Evolutionary conservation across 2,329 filamentous ascomycete species (phyloP), one percentile per base, ranked within the genome.

Genomic region (Bipolaris victoriae): DNA sequence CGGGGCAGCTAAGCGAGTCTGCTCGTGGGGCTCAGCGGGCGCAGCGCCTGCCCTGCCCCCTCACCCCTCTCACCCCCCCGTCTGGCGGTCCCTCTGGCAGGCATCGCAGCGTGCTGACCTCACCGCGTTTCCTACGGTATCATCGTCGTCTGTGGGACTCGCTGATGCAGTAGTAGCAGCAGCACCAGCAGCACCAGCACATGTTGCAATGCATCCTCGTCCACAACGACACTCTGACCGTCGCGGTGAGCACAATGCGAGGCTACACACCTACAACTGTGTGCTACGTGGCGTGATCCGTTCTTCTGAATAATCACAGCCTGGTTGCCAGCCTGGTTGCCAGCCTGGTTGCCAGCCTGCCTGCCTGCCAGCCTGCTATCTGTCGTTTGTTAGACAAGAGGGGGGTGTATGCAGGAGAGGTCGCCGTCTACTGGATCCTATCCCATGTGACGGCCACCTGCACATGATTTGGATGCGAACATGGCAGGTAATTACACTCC

Each of bases 81-180:
- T 29, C 40, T 44, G 29, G 24, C 24, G 29, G 35, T 16, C 13
- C 37, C n/a, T 16, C 16, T 26, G 22, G 9, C 48, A 50, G 20
- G 52, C 58, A 46, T 33, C 59, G 60, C 64, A 64, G 60, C 58
- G 48, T 61, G 70, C 68, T 70, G 60, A 67, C 68, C 64, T 70
- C 70, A 72, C 70, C 69, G 68, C 52, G 56, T 56, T 57, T 59
- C 53, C 54, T 57, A 53, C 55, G 33, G 43, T 54, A 51, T 44
- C 52, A 54, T 53, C 49, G 43, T 60, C 52, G 41, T 52, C 3
- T 49, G 51, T 41, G 47, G 62, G 50, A 60, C 56, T 57, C 51
- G 36, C 49, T 26, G 20, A 43, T 10, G 40, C 52, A 16, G 46
- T 41, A 31, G 29, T 31, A 31, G 29, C 29, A 31, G 1, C 24